A percentile compares a stretch with the other conserved stretches of the same genome.
These are phyloP conservation scores for Neurospora pannonica DNA, from an alignment of 495 filamentous ascomycete species.

Conservation along the genomic window DNA sequence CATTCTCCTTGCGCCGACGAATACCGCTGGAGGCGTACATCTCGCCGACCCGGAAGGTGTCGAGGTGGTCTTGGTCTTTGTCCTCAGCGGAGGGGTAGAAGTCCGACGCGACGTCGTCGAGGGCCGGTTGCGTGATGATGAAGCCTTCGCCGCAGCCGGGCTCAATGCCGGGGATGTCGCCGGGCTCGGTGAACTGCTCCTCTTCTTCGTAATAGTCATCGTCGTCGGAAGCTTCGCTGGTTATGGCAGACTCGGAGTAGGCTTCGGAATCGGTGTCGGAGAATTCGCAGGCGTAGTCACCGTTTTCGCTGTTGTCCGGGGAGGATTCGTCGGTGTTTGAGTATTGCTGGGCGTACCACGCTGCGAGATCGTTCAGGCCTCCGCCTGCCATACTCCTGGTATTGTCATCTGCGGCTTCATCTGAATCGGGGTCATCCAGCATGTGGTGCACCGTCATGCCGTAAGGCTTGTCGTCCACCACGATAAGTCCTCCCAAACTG, in stretches of 20 bases:
- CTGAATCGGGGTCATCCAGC: constrained; percentile 70
- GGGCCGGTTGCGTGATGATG: constrained; percentile 76
- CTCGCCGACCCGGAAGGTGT: constrained; percentile 67
- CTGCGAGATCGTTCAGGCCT: constrained; percentile 13
- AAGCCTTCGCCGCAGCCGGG: constrained; percentile 62
- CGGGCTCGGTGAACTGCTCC: constrained; percentile 46
- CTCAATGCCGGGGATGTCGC: constrained; percentile 76
- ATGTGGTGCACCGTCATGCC: constrained; percentile 96
- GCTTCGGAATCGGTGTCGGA: constrained; percentile 48
- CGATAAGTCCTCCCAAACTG: constrained; percentile 76
- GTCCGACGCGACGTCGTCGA: constrained; percentile 73
- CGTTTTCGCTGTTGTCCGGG: constrained; percentile 25
- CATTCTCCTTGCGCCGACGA: constrained; percentile 50
- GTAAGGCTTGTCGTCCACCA: constrained; percentile 73
- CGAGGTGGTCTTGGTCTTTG: constrained; percentile 53
- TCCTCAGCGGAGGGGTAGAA: constrained; percentile 55
- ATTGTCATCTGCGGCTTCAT: constrained; percentile 25
- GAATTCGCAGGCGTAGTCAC: constrained; percentile 38
- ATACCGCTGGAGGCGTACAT: constrained; percentile 86
- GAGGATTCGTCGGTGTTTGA: constrained; percentile 22
- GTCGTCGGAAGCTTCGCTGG: constrained; percentile 31
- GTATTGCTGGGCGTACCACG: constrained; percentile 25
- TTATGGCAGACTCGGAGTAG: constrained; percentile 35
- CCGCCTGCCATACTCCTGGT: constrained; percentile 18
- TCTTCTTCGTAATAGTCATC: constrained; percentile 33